Evolutionary conservation across 805 yeast species (phyloP), one percentile per base, ranked within the genome.

Genomic region (Danielia reshetovae): DNA sequence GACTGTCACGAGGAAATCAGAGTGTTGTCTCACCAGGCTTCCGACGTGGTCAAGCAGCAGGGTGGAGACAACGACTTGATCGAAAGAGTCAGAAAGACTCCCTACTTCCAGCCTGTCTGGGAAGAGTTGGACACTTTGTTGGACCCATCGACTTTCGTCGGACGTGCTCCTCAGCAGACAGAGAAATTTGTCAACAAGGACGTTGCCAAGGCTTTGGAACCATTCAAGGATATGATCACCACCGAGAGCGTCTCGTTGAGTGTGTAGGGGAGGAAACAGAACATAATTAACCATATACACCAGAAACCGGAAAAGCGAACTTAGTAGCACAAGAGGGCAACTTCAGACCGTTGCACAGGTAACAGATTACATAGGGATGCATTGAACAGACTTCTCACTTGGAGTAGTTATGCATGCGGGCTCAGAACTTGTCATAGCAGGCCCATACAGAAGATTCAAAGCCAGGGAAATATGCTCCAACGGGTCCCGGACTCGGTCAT

Each of bases 31-130:
- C 98, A 93, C 62, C 90, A 93, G 70, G 98, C 98, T 9, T 89
- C 95, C 41, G 89, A 86, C 33, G 96, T 89, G 42, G 98, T 93
- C 39, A 93, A 93, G 65, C 96, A 88, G 64, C 82, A 93, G 69
- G 98, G 98, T 66, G 97, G 97, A 43, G 98, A 93, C 61, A 93
- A 93, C 56, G 98, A 93, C 63, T 75, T 93, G 59, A 93, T 89
- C 48, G 93, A 89, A 62, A 78, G 97, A 62, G 72, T 89, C 52
- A 77, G 74, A 64, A 73, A 72, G 30, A 85, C 86, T 42, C 72
- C 72, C 40, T 89, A 86, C 70, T 89, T 89, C 69, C 68, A 77
- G 59, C 98, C 98, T 40, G 82, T 93, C 49, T 85, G 94, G 85
- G 65, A 55, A 38, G 87, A 93, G 32, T 74, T 93, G 55, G 96